These are phyloP conservation scores for Avena eriantha DNA, from an alignment of 176 grass and related monocot species.

Conservation along the genomic window DNA sequence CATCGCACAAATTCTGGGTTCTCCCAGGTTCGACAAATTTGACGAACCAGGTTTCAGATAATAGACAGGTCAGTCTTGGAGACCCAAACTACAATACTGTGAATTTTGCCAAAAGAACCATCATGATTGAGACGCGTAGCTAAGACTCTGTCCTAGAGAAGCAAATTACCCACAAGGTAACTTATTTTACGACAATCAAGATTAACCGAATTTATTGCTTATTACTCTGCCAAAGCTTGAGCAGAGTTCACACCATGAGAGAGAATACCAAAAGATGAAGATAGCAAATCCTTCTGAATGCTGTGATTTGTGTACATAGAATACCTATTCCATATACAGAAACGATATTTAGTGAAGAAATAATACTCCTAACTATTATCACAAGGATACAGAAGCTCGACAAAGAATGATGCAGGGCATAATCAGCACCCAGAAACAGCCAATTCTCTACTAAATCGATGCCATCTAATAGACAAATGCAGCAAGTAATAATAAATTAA, in stretches of 20 bases:
- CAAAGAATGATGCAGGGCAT: background rate
- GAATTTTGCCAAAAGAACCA: background rate
- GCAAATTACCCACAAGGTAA: no score
- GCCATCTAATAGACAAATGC: background rate
- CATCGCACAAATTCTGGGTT: background rate
- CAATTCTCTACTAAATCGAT: background rate
- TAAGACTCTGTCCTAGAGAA: no score
- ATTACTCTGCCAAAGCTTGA: background rate
- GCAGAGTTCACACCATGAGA: background rate
- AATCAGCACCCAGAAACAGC: background rate
- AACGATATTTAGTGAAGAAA: background rate
- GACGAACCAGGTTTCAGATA: background rate
- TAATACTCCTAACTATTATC: background rate
- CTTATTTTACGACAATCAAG: no score
- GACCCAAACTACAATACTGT: background rate
- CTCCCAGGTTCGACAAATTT: background rate
- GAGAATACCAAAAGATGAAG: background rate
- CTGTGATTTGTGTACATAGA: background rate
- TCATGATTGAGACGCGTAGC: background rate
- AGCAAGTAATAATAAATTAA: background rate
- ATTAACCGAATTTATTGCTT: no score
- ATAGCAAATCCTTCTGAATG: background rate
- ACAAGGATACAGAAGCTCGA: background rate
- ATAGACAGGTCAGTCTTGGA: background rate
- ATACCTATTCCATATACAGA: slow-evolving; percentile 19